phyloP scores from a whole-genome alignment of 2,329 filamentous ascomycete genomes.

The Monilinia laxa region DNA sequence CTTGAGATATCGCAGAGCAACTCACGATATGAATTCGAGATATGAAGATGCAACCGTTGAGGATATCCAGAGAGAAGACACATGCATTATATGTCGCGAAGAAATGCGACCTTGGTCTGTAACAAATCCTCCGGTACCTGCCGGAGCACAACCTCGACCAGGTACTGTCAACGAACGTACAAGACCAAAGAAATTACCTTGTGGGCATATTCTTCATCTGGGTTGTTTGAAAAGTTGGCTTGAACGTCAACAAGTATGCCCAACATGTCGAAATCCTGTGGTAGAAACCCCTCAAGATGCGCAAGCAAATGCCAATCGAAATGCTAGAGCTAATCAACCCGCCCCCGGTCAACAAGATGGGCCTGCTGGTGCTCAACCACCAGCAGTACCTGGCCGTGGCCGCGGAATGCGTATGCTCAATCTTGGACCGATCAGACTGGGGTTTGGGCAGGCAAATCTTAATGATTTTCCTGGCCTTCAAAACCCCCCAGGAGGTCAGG shows the following conservation, averaged over 20 bases:
- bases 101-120: constrained; percentile 80
- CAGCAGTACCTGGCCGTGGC: constrained; percentile 38
- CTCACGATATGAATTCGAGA: constrained; percentile 85
- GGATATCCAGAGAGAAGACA: constrained; percentile 82
- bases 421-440: constrained; percentile 71
- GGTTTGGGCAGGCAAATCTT: constrained; percentile 65
- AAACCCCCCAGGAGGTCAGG: constrained; percentile 44
- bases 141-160: constrained; percentile 34
- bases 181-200: constrained; percentile 92
- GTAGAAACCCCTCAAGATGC: constrained; percentile 47
- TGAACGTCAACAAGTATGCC: constrained; percentile 94
- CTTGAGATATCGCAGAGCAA: constrained; percentile 84
- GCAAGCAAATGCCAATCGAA: constrained; percentile 30
- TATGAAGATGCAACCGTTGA: constrained; percentile 89
- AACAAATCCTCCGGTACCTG: constrained; percentile 49
- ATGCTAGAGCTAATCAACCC: constrained; percentile 30
- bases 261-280: constrained; percentile 86
- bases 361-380: constrained; percentile 39
- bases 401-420: constrained; percentile 63
- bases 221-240: constrained; percentile 96
- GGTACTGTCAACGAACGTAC: constrained; percentile 71
- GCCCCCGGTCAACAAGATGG: constrained; percentile 43
- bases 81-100: constrained; percentile 96
- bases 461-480: constrained; percentile 66
- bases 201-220: constrained; percentile 92